Conservation (phyloP, 179 eudicot genomes). For the Patellifolia procumbens region DNA sequence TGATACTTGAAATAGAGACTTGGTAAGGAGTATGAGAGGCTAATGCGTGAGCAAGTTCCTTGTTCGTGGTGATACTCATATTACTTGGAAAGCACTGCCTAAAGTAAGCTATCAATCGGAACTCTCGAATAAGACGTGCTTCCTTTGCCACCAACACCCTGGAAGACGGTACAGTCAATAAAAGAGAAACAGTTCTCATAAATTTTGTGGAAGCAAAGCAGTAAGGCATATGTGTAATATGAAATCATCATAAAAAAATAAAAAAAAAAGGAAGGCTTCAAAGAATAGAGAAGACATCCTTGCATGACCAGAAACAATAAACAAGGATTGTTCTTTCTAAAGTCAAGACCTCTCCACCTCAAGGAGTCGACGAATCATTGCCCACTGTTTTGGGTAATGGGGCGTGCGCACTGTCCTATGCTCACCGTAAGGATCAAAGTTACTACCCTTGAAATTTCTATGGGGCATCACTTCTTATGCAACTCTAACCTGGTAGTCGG, state of each 20-base stretch:
- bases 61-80: constrained; percentile 48
- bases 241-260: background rate
- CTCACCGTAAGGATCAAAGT: background rate
- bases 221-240: background rate
- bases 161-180: constrained; percentile 21
- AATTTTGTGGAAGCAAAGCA: constrained; percentile 9
- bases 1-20: constrained; percentile 62
- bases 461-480: background rate
- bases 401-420: background rate
- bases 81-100: constrained; percentile 80
- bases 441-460: background rate
- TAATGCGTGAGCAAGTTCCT: constrained; percentile 83
- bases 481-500: background rate
- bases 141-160: constrained; percentile 73
- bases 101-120: constrained; percentile 74
- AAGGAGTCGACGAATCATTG: background rate
- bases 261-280: background rate
- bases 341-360: background rate
- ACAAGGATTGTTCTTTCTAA: background rate
- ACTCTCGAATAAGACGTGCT: constrained; percentile 68
- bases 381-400: background rate
- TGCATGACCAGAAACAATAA: constrained; percentile 6
- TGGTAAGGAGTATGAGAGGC: constrained; percentile 82
- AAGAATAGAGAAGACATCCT: background rate
- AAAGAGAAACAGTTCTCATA: background rate